A percentile compares a stretch with the other conserved stretches of the same genome.
Evolutionary conservation across 2,329 filamentous ascomycete species (phyloP).

Genomic region (Mycogone perniciosa): DNA sequence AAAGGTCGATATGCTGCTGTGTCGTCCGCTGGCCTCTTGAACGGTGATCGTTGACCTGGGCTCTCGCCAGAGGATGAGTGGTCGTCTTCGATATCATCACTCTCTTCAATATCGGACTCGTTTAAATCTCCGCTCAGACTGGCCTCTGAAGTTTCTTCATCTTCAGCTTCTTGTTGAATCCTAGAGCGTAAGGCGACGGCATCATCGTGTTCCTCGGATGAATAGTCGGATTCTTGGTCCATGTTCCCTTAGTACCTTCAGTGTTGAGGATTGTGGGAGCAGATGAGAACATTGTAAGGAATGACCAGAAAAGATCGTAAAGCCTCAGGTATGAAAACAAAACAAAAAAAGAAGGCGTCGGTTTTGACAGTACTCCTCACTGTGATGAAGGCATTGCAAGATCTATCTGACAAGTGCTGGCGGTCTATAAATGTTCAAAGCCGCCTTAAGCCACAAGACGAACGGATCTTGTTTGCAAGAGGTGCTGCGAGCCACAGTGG

Average conservation of each 20-base stretch:
- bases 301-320: not conserved
- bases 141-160: not conserved
- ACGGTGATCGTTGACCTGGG: slow-evolving; percentile 10
- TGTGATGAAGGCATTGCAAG: not conserved
- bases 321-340: not conserved
- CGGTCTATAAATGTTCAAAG: too few species aligned
- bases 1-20: slow-evolving; percentile 26
- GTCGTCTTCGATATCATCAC: slow-evolving; percentile 3
- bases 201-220: slow-evolving; percentile 13
- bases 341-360: not conserved
- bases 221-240: slow-evolving; percentile 23
- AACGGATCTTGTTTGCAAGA: too few species aligned
- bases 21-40: slow-evolving; percentile 26
- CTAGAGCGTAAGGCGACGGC: slow-evolving; percentile 6
- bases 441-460: not conserved
- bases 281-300: slow-evolving; percentile 25
- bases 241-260: slow-evolving; percentile 22
- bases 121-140: not conserved
- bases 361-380: too few species aligned
- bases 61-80: slow-evolving; percentile 2
- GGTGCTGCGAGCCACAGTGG: slow-evolving; percentile 4
- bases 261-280: slow-evolving; percentile 15
- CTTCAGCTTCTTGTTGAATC: slow-evolving; percentile 9
- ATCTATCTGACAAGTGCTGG: not conserved
- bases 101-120: not conserved